Evolutionary conservation across 2,329 filamentous ascomycete genomes (phyloP), one percentile per base, ranked within the genome.

Genomic region (Pseudovirgaria hyperparasitica): DNA sequence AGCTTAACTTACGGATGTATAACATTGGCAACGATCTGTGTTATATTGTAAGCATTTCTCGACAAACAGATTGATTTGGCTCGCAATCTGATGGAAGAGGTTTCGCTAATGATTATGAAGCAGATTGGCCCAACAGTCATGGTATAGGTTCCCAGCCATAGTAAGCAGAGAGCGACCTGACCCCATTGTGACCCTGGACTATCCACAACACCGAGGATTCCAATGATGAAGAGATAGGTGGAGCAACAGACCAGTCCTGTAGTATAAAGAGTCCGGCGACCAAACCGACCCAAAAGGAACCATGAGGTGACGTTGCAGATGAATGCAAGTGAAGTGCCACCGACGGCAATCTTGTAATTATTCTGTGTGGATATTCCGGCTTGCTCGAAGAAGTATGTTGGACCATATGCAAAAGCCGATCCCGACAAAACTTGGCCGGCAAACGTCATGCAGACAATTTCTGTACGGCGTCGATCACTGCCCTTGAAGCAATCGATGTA

Each of bases 31-130:
- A 92, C 57, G 36, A 93, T 90, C 32, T 72, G 76, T 15, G 82
- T 78, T 18, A 87, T 62, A 42, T 87, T 85, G 61, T 59, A 65
- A 9, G 82, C 57, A 33, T 81, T 78, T 28, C 85, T 74, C 2
- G 79, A 82, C 3, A 92, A 66, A 2, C 87, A 82, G 22, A 92
- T 79, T 0, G 85, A 92, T 63, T 93, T 93, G 57, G 90, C 84
- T 47, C 87, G 80, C 21, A 94, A 67, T 9, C 85, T 72, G 8
- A 81, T 74, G 1, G 82, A 84, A 1, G 82, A 82, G 24, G 92
- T 58, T 51, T 93, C 85, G 1, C 79, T 70, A 4, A 92, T 82
- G 9, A 92, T 70, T 0, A 82, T 86, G 57, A 92, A 93, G 46
- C 79, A 84, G 5, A 92, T 81, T 0, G 85, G 87, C 11, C 85